These are phyloP conservation scores for Elsinoe fawcettii DNA, from an alignment of 2,329 filamentous ascomycete species.

Conservation along the genomic window DNA sequence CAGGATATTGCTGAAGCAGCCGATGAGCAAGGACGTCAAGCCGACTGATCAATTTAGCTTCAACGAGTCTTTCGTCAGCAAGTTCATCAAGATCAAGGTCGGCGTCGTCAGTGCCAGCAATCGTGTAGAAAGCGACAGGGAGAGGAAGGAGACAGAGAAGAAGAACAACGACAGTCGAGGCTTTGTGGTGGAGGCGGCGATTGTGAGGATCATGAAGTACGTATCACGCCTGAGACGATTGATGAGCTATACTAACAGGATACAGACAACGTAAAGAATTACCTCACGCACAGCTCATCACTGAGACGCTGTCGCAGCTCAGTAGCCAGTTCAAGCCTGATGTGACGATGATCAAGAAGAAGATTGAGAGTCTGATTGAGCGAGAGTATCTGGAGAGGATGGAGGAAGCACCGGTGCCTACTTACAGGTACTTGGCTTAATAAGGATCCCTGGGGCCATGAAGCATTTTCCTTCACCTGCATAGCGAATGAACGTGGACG, in stretches of 20 bases:
- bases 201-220: constrained; percentile 82
- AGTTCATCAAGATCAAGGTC: constrained; percentile 80
- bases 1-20: constrained; percentile 70
- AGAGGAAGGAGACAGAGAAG: constrained; percentile 62
- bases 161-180: constrained; percentile 66
- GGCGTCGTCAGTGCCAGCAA: constrained; percentile 73
- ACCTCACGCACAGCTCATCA: constrained; percentile 59
- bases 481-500: not conserved
- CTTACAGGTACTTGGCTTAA: constrained; percentile 66
- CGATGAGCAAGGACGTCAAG: constrained; percentile 69
- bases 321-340: constrained; percentile 65
- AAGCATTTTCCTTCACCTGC: not conserved
- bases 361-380: constrained; percentile 69
- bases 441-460: not conserved
- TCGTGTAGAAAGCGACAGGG: constrained; percentile 68
- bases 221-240: constrained; percentile 29
- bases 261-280: constrained; percentile 65
- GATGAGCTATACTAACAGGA: constrained; percentile 26
- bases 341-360: constrained; percentile 68
- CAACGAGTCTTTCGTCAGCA: constrained; percentile 74
- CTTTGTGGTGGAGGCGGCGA: constrained; percentile 65
- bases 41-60: constrained; percentile 70
- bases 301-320: constrained; percentile 64
- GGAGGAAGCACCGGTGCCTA: constrained; percentile 54
- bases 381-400: constrained; percentile 71